Percentiles rank a stretch among this genome's conserved stretches.
These are phyloP conservation scores for Letharia lupina DNA, from an alignment of 495 filamentous ascomycete genomes.

Conservation along the genomic window DNA sequence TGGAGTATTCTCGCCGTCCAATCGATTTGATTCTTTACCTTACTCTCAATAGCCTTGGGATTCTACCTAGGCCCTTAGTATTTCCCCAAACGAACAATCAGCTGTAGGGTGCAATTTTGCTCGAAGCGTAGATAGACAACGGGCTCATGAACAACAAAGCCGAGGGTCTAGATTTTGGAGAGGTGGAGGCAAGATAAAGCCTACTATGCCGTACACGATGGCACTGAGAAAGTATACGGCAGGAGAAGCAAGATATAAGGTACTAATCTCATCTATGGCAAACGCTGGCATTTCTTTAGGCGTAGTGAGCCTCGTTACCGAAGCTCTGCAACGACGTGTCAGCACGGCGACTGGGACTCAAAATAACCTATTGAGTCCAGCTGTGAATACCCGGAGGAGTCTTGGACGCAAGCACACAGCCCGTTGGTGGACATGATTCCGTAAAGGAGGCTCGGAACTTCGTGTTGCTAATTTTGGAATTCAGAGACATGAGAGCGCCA, in stretches of 20 bases:
- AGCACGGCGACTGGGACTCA: not conserved
- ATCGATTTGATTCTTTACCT: not conserved
- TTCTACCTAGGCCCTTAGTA: not conserved
- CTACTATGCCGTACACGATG: not conserved
- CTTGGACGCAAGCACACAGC: constrained; percentile 2
- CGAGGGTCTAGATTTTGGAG: not conserved
- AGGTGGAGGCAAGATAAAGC: not conserved
- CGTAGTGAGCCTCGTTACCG: not conserved
- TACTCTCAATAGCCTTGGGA: not conserved
- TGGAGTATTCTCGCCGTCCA: not conserved
- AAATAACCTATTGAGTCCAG: not conserved
- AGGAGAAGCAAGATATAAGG: not conserved
- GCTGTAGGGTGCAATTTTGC: not conserved
- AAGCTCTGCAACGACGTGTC: not conserved
- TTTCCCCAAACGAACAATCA: not conserved
- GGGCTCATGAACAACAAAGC: not conserved
- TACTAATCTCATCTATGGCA: not conserved
- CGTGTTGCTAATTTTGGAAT: constrained; percentile 12
- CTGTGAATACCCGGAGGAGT: not conserved
- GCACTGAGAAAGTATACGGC: not conserved
- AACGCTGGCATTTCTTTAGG: not conserved
- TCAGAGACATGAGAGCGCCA: constrained; percentile 3
- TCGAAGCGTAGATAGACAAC: not conserved
- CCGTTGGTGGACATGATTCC: not conserved
- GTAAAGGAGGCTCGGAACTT: not conserved